phyloP scores from a whole-genome alignment of 495 filamentous ascomycete genomes.

The Aspergillus panamensis region DNA sequence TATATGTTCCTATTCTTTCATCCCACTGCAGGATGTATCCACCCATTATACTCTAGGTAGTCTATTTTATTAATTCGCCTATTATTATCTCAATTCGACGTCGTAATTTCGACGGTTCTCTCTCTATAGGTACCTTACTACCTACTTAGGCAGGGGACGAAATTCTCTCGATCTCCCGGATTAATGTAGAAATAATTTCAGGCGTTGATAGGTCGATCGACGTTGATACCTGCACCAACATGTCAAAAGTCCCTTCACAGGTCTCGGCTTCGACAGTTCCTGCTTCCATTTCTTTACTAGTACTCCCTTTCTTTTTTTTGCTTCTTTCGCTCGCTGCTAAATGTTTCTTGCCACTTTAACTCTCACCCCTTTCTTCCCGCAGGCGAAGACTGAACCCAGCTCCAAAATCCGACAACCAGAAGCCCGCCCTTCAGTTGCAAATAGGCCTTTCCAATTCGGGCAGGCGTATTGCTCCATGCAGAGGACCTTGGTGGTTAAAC shows the following conservation, averaged over 20 bases:
- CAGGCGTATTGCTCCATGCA: too few species aligned
- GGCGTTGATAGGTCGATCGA: not conserved
- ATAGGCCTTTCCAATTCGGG: too few species aligned
- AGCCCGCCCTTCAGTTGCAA: too few species aligned
- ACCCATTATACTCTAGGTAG: not conserved
- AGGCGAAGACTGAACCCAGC: too few species aligned
- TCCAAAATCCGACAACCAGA: too few species aligned
- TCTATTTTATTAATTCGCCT: not conserved
- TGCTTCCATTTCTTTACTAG: not conserved
- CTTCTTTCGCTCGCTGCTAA: too few species aligned
- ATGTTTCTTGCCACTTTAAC: too few species aligned
- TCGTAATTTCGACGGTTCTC: too few species aligned
- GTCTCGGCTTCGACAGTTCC: not conserved
- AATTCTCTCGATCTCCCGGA: not conserved
- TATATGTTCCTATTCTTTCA: not conserved
- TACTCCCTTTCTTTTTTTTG: not conserved
- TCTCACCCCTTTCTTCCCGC: too few species aligned
- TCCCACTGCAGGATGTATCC: not conserved
- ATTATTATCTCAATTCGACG: not conserved
- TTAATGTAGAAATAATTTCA: not conserved
- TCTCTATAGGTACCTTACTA: too few species aligned
- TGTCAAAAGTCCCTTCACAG: not conserved
- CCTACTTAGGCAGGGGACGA: not conserved
- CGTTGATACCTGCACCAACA: not conserved
- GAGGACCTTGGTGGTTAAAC: too few species aligned